Percentiles rank a stretch among this genome's conserved stretches.
These are phyloP conservation scores for Barnettozyma wickerhamii DNA, from an alignment of 805 yeast genomes.

Conservation along the genomic window DNA sequence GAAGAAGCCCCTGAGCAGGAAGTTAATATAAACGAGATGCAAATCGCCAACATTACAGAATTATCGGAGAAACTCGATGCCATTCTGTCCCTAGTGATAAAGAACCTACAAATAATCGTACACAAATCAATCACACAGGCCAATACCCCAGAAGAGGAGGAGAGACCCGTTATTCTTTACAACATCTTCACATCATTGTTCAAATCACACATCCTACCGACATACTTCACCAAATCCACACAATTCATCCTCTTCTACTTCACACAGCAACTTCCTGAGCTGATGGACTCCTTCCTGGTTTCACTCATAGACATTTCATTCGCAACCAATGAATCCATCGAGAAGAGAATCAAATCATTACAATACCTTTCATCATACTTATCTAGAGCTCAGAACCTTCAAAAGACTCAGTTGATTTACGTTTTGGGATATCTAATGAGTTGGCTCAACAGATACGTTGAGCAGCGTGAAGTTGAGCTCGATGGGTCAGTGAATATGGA, in stretches of 20 bases:
- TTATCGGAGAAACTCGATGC: constrained; percentile 69
- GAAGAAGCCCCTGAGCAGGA: constrained; percentile 45
- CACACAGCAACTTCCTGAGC: constrained; percentile 76
- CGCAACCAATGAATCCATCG: constrained; percentile 60
- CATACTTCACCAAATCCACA: constrained; percentile 84
- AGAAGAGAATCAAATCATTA: constrained; percentile 80
- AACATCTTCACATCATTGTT: constrained; percentile 73
- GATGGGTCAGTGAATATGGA: constrained; percentile 74
- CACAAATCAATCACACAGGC: constrained; percentile 5
- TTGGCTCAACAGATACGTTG: constrained; percentile 79
- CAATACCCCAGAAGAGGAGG: constrained; percentile 54
- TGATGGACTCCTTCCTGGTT: constrained; percentile 81
- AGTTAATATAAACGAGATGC: constrained; percentile 22
- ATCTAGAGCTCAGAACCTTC: constrained; percentile 75
- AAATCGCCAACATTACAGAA: constrained; percentile 40
- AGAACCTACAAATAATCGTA: constrained; percentile 34
- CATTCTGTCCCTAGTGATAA: constrained; percentile 55
- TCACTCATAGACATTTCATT: constrained; percentile 80
- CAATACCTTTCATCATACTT: constrained; percentile 89
- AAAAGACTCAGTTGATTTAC: constrained; percentile 69
- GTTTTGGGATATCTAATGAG: constrained; percentile 78
- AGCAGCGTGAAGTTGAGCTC: constrained; percentile 83
- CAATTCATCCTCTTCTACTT: constrained; percentile 81
- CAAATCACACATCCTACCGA: constrained; percentile 79
- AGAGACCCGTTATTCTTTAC: constrained; percentile 58